Percentiles rank a stretch among this genome's conserved stretches.
Conservation (phyloP, 2,329 filamentous ascomycete genomes). For the Calonectria hawksworthii region DNA sequence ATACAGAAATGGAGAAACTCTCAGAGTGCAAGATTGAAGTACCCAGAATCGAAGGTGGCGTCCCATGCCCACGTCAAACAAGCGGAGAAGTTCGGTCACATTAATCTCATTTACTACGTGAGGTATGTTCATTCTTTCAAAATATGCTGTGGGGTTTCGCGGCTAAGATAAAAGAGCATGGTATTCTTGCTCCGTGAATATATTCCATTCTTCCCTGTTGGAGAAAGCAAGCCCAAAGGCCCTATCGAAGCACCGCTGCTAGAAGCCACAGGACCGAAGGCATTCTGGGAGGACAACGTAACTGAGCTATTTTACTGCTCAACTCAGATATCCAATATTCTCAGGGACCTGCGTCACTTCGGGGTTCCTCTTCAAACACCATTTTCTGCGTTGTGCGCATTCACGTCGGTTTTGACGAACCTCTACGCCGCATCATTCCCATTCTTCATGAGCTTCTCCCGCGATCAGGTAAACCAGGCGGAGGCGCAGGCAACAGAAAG, state of each 20-base stretch:
- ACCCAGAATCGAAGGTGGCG: constrained; percentile 38
- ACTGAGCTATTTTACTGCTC: constrained; percentile 37
- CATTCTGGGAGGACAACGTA: constrained; percentile 38
- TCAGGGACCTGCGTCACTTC: constrained; percentile 39
- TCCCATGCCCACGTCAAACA: constrained; percentile 43
- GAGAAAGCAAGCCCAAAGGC: constrained; percentile 38
- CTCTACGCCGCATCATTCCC: constrained; percentile 41
- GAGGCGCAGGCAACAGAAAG: constrained; percentile 34
- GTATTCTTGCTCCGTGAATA: constrained; percentile 41
- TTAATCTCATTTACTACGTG: constrained; percentile 45
- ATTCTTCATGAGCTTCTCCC: constrained; percentile 34
- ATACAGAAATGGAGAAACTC: constrained; percentile 38
- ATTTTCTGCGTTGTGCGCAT: constrained; percentile 40
- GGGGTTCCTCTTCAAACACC: constrained; percentile 38
- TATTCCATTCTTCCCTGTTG: constrained; percentile 41
- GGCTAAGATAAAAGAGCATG: neutral
- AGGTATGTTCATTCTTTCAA: constrained; percentile 19
- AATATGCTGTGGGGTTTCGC: neutral
- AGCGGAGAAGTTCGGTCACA: constrained; percentile 42
- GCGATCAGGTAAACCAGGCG: constrained; percentile 11
- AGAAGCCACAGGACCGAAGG: constrained; percentile 34
- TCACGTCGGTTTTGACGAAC: constrained; percentile 35
- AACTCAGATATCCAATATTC: constrained; percentile 39
- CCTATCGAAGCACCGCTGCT: constrained; percentile 42
- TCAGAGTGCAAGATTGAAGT: constrained; percentile 33